These are phyloP conservation scores for Pseudopyricularia cyperi DNA, from an alignment of 2,329 filamentous ascomycete species.

Conservation along the genomic window DNA sequence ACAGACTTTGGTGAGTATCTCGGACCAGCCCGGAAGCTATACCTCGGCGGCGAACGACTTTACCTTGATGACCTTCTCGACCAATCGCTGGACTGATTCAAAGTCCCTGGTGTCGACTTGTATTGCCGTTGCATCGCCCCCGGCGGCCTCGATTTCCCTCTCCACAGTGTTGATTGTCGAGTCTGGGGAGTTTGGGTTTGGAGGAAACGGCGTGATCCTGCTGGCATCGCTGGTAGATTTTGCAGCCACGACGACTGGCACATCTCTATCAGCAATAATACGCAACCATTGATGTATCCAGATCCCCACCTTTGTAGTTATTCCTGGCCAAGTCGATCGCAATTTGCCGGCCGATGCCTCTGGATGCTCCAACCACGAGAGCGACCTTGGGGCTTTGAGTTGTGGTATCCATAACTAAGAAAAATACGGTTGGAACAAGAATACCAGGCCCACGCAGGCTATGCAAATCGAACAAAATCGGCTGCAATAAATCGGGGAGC, in stretches of 20 bases:
- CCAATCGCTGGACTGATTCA: constrained; percentile 45
- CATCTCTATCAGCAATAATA: background rate
- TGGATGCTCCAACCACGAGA: constrained; percentile 4
- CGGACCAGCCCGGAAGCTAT: background rate
- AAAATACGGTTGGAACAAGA: too few relatives aligned
- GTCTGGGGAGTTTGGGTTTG: constrained; percentile 58
- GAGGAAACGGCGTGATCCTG: constrained; percentile 48
- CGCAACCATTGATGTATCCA: background rate
- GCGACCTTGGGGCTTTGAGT: constrained; percentile 1
- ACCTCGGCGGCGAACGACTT: background rate
- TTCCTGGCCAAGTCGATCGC: constrained; percentile 4
- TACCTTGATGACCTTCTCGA: constrained; percentile 41
- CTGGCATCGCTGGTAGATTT: constrained; percentile 58
- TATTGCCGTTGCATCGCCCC: constrained; percentile 52
- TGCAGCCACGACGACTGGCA: constrained; percentile 59
- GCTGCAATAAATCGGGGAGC: too few relatives aligned
- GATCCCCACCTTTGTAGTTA: background rate
- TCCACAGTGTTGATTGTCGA: constrained; percentile 74
- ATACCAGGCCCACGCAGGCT: too few relatives aligned
- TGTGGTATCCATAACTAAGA: too few relatives aligned
- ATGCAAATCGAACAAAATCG: too few relatives aligned
- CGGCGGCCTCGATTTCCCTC: constrained; percentile 55
- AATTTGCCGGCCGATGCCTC: constrained; percentile 5
- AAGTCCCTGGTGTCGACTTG: constrained; percentile 56
- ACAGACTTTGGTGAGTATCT: constrained; percentile 2